Percentiles rank a stretch among this genome's conserved stretches.
These are phyloP conservation scores for Schizonepeta tenuifolia DNA, from an alignment of 257 asterid genomes.

Conservation along the genomic window DNA sequence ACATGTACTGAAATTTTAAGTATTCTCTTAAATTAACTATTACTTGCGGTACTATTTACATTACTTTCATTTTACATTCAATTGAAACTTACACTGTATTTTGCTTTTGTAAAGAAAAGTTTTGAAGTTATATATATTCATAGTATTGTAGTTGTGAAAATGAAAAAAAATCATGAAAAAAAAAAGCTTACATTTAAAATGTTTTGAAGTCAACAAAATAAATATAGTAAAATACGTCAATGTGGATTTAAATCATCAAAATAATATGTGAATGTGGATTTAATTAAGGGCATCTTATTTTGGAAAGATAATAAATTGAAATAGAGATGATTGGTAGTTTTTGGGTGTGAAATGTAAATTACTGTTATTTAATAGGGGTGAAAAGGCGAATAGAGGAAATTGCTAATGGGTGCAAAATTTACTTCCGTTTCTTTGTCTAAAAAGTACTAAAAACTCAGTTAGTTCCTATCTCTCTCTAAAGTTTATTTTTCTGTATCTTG, in stretches of 20 bases:
- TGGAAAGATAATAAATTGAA: background rate
- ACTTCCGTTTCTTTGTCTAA: conserved; percentile 29
- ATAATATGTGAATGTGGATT: too few relatives aligned
- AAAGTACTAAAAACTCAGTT: conserved; percentile 33
- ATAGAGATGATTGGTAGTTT: background rate
- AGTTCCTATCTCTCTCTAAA: conserved; percentile 32
- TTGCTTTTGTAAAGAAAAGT: too few relatives aligned
- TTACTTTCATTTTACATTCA: too few relatives aligned
- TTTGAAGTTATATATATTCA: too few relatives aligned
- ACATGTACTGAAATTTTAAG: too few relatives aligned
- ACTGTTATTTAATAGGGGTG: conserved; percentile 3
- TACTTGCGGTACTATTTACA: too few relatives aligned
- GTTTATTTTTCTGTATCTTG: conserved; percentile 44
- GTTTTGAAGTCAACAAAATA: background rate
- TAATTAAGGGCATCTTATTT: too few relatives aligned
- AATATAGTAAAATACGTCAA: background rate
- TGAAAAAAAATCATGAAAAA: background rate
- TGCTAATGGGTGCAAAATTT: conserved; percentile 22
- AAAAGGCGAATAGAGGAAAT: background rate
- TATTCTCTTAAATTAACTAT: too few relatives aligned
- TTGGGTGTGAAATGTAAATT: background rate
- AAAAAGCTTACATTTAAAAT: background rate
- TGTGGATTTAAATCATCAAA: too few relatives aligned
- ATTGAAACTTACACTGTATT: too few relatives aligned
- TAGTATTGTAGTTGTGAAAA: too few relatives aligned